Base-by-base conservation (phyloP, 495 filamentous ascomycete species). In the Cetradonia linearis region DNA sequence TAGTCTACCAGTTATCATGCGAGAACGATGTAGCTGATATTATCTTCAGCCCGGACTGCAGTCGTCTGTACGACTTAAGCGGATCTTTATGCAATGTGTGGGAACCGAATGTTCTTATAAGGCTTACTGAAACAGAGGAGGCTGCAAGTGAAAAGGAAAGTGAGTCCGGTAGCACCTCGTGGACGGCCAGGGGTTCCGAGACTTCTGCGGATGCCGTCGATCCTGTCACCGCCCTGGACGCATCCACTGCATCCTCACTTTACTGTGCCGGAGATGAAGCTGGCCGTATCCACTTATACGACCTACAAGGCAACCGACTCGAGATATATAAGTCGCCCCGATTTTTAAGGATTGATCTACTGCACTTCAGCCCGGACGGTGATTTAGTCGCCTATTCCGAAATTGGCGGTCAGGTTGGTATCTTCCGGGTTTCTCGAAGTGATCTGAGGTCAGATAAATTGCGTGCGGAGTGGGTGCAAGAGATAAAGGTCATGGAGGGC, bases 71-170 rank as follows among this genome's bases (percentile, higher is more conserved):
- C 28, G 63, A 65, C 23, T 30, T 65, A 4, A 34, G 61, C 14
- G 63, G 60, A 16, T 53, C 54, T 0, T 18, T 10, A 5, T 37
- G 52, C 60, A 65, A 65, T 16, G 47, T 55, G 18, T 65, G 63
- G 63, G 60, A 65, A 16, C 63, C 63, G 2, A 65, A 65, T 36
- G 33, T 27, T 10, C 59, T 65, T 11, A 42, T 65, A 23, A 28
- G 60, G n/a, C 56, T 59, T 16, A 52, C 55, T 2, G 63, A 65
- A 10, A 55, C 3, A 13, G 58, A 52, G 10, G 59, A 67, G 20
- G 34, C 10, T 11, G 36, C 46, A 8, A 64, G 58, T 37, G 62
- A 64, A 33, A 60, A 31, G 14, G 46, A 59, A 5, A 64, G 58
- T 25, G 58, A 61, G 34, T 37, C 53, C 1, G 57, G 59, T 2